A percentile compares a stretch with the other conserved stretches of the same genome.
phyloP scores from a whole-genome alignment of 495 filamentous ascomycete genomes.

The Penicillium canariense region DNA sequence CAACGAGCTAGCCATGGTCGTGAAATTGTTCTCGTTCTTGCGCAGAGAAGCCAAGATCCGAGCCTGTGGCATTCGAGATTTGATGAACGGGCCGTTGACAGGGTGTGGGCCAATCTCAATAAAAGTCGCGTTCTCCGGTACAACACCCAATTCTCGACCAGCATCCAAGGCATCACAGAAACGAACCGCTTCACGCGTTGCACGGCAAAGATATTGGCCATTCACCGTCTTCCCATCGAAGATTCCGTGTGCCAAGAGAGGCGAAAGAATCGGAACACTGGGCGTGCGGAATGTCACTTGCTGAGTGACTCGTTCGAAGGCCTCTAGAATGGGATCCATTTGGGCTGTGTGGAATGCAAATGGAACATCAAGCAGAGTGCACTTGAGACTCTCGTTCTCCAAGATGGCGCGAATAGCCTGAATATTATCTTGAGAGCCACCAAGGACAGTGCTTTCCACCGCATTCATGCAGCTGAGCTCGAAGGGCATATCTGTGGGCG shows the following conservation, averaged over 20 bases:
- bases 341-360: conserved; percentile 57
- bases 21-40: conserved; percentile 46
- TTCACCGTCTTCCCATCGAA: conserved; percentile 22
- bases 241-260: conserved; percentile 24
- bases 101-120: conserved; percentile 47
- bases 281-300: conserved; percentile 36
- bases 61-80: conserved; percentile 21
- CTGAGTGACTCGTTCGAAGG: conserved; percentile 36
- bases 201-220: conserved; percentile 28
- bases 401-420: conserved; percentile 6
- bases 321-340: conserved; percentile 49
- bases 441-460: conserved; percentile 58
- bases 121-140: conserved; percentile 27
- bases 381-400: conserved; percentile 14
- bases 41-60: conserved; percentile 45
- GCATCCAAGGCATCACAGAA: conserved; percentile 28
- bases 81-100: conserved; percentile 27
- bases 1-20: conserved; percentile 47
- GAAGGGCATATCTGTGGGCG: neutral
- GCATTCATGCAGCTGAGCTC: conserved; percentile 63
- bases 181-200: conserved; percentile 31
- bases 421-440: conserved; percentile 48
- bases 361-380: conserved; percentile 43
- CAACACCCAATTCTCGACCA: conserved; percentile 12
- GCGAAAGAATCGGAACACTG: conserved; percentile 31